Percentiles rank a stretch among this genome's conserved stretches.
Evolutionary conservation across 352 stramenopile species (phyloP).

Genomic region (Aphanomyces stellatus): DNA sequence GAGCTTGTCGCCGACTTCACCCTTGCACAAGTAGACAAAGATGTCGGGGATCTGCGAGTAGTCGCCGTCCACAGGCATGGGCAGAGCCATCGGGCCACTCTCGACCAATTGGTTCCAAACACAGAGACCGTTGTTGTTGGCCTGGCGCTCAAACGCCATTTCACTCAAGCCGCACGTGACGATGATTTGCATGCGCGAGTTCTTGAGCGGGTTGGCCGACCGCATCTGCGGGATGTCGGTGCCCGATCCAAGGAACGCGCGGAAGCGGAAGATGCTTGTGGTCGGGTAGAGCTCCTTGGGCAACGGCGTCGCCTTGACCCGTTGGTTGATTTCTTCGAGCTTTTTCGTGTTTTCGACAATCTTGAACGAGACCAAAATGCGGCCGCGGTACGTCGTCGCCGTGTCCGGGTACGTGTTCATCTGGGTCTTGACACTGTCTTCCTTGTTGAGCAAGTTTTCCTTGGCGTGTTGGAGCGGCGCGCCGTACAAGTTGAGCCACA

Average conservation of each 20-base stretch:
- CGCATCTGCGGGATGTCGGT: slow-evolving; percentile 64
- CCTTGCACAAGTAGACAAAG: slow-evolving; percentile 80
- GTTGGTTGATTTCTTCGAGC: slow-evolving; percentile 78
- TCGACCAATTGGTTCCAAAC: slow-evolving; percentile 79
- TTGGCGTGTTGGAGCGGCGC: slow-evolving; percentile 48
- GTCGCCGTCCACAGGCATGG: slow-evolving; percentile 36
- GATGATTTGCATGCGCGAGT: slow-evolving; percentile 69
- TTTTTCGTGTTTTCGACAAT: slow-evolving; percentile 63
- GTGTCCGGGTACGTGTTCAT: slow-evolving; percentile 83
- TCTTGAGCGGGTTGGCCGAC: slow-evolving; percentile 57
- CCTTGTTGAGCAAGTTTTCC: slow-evolving; percentile 43
- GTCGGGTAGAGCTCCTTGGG: slow-evolving; percentile 47
- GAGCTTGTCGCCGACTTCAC: slow-evolving; percentile 41
- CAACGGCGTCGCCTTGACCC: slow-evolving; percentile 68
- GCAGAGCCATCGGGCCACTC: slow-evolving; percentile 64
- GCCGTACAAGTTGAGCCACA: slow-evolving; percentile 78
- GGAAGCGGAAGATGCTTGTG: slow-evolving; percentile 56
- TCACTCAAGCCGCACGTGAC: slow-evolving; percentile 59
- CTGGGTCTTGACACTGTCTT: slow-evolving; percentile 53
- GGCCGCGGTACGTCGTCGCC: slow-evolving; percentile 73
- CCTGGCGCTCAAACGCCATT: slow-evolving; percentile 38
- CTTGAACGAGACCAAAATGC: slow-evolving; percentile 63
- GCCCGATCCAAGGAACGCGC: slow-evolving; percentile 63
- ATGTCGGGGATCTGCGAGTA: slow-evolving; percentile 76
- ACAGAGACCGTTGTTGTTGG: slow-evolving; percentile 70